Conservation (phyloP, 1,284 basidiomycete genomes). For the Porogramme epimiltina region DNA sequence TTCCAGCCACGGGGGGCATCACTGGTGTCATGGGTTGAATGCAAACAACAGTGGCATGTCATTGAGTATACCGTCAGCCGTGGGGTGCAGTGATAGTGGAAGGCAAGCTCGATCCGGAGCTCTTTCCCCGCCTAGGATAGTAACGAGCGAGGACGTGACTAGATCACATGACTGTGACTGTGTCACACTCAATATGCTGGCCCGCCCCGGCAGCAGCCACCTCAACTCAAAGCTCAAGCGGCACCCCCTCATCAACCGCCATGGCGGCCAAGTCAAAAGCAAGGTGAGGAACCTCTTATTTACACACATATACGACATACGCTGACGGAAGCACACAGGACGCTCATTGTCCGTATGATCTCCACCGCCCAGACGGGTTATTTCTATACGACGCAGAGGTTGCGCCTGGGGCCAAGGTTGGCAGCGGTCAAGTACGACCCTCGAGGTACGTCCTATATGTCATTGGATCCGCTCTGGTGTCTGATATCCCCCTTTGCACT, state of each 20-base stretch:
- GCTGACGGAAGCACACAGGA: constrained; percentile 48
- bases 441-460: constrained; percentile 52
- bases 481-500: background rate
- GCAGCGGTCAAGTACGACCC: constrained; percentile 91
- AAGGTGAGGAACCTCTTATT: constrained; percentile 38
- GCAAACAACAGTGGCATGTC: no score
- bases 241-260: background rate
- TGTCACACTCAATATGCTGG: no score
- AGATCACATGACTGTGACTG: no score
- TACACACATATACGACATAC: background rate
- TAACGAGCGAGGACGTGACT: no score
- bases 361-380: constrained; percentile 90
- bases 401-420: constrained; percentile 71
- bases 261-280: constrained; percentile 58
- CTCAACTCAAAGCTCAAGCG: no score
- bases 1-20: no score
- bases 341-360: constrained; percentile 81
- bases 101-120: no score
- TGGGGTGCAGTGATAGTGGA: no score
- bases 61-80: no score
- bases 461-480: background rate
- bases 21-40: no score
- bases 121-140: no score
- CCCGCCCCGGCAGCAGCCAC: no score
- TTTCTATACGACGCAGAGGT: constrained; percentile 83